phyloP scores from a whole-genome alignment of 1,284 basidiomycete species.

The Coniophora puteana region DNA sequence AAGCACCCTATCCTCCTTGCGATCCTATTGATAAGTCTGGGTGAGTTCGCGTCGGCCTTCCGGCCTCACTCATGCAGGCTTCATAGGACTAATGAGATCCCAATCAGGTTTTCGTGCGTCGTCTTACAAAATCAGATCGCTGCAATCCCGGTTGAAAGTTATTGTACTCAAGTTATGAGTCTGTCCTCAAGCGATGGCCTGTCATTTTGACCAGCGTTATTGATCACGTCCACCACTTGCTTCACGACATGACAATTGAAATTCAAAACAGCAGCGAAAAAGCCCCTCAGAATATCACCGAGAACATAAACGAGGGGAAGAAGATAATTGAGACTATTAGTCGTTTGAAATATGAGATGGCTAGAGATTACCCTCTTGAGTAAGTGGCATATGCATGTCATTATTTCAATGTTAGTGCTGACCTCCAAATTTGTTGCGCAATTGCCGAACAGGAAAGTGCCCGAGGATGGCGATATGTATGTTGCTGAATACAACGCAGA shows the following conservation, averaged over 20 bases:
- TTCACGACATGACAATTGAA: conserved; percentile 45
- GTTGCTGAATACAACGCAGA: conserved; percentile 73
- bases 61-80: not conserved
- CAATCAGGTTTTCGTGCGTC: conserved; percentile 53
- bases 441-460: conserved; percentile 50
- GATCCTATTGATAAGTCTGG: conserved; percentile 62
- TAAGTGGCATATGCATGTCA: conserved; percentile 35
- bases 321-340: conserved; percentile 76
- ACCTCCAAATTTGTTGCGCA: not conserved
- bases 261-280: conserved; percentile 9
- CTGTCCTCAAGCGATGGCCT: conserved; percentile 78
- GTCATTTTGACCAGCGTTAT: conserved; percentile 82
- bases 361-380: conserved; percentile 73
- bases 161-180: conserved; percentile 50
- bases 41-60: conserved; percentile 29
- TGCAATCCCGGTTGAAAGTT: conserved; percentile 1
- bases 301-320: conserved; percentile 69
- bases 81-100: not conserved
- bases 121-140: conserved; percentile 2
- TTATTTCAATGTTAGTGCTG: not conserved
- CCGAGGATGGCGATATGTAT: conserved; percentile 69
- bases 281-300: conserved; percentile 21
- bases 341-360: conserved; percentile 89
- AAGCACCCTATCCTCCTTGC: conserved; percentile 54
- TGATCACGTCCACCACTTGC: conserved; percentile 61